Evolutionary conservation across 2,329 filamentous ascomycete genomes (phyloP).

Genomic region (Botrytis aclada): DNA sequence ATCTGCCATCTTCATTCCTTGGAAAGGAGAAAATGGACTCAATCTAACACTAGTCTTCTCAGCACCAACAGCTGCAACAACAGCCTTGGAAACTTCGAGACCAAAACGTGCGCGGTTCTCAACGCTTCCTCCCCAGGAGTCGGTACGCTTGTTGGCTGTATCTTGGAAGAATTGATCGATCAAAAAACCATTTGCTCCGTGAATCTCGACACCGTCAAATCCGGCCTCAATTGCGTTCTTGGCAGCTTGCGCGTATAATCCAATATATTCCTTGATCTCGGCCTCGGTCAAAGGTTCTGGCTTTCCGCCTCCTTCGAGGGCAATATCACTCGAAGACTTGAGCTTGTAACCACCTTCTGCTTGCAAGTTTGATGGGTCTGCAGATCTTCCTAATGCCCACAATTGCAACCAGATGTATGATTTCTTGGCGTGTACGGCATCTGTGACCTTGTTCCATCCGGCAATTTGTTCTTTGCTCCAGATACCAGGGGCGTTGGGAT

Average conservation of each 20-base stretch:
- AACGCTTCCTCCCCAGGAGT: constrained; percentile 50
- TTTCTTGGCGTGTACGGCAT: constrained; percentile 57
- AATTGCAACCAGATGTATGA: constrained; percentile 58
- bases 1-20: constrained; percentile 61
- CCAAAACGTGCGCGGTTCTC: constrained; percentile 51
- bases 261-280: constrained; percentile 39
- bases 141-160: constrained; percentile 53
- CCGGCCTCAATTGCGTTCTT: constrained; percentile 50
- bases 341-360: constrained; percentile 29
- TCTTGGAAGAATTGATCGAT: constrained; percentile 38
- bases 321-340: constrained; percentile 28
- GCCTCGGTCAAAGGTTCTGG: constrained; percentile 41
- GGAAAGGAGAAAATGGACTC: constrained; percentile 58
- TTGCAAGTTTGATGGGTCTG: constrained; percentile 22
- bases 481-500: constrained; percentile 53
- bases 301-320: constrained; percentile 27
- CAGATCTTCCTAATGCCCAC: constrained; percentile 55
- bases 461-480: constrained; percentile 51
- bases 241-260: constrained; percentile 38
- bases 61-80: constrained; percentile 49
- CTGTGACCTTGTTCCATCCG: constrained; percentile 56
- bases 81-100: constrained; percentile 51
- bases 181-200: constrained; percentile 38
- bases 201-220: constrained; percentile 53
- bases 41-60: constrained; percentile 56